A percentile compares a stretch with the other conserved stretches of the same genome.
These are phyloP conservation scores for Talaromyces albobiverticillius DNA, from an alignment of 2,329 filamentous ascomycete genomes.

Conservation along the genomic window DNA sequence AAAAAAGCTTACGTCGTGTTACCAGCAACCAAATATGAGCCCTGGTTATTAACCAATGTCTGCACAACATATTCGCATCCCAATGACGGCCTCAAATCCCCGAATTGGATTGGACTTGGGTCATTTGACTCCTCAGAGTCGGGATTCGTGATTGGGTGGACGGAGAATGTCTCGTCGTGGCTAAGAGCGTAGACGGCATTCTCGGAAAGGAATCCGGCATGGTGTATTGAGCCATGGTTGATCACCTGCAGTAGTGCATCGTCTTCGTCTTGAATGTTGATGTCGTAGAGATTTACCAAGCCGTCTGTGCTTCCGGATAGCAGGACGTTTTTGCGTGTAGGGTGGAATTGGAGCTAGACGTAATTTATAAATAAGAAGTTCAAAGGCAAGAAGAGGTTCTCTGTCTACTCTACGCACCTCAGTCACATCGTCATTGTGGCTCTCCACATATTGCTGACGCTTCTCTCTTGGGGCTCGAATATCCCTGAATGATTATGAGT, in stretches of 20 bases:
- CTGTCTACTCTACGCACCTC: constrained; percentile 42
- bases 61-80: constrained; percentile 60
- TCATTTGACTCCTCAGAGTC: constrained; percentile 42
- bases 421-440: constrained; percentile 59
- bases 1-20: constrained; percentile 45
- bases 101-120: constrained; percentile 49
- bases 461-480: constrained; percentile 36
- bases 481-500: constrained; percentile 38
- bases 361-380: constrained; percentile 6
- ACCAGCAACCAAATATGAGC: constrained; percentile 46
- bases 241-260: constrained; percentile 62
- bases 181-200: constrained; percentile 57
- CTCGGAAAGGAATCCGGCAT: constrained; percentile 57
- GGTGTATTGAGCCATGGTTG: constrained; percentile 62
- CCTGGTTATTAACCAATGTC: constrained; percentile 44
- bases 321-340: constrained; percentile 50
- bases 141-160: constrained; percentile 53
- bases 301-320: constrained; percentile 63
- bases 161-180: constrained; percentile 60
- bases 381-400: not conserved
- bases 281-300: constrained; percentile 61
- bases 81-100: constrained; percentile 55
- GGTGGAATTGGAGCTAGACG: constrained; percentile 50
- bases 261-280: constrained; percentile 56
- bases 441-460: constrained; percentile 43